phyloP scores from a whole-genome alignment of 352 stramenopile species.

The Globisporangium nagaii region DNA sequence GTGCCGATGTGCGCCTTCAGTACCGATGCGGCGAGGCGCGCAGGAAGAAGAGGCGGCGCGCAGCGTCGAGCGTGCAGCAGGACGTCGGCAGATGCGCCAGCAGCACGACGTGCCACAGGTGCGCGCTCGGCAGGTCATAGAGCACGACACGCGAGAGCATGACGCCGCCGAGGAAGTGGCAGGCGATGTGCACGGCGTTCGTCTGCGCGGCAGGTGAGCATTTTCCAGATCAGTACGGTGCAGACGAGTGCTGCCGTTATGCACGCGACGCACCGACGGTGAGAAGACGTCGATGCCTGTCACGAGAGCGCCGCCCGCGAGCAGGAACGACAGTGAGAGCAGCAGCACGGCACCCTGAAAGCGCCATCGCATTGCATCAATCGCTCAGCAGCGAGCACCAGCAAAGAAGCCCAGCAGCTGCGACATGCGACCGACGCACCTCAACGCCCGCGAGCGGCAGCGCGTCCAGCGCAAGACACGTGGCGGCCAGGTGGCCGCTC shows the following conservation, averaged over 20 bases:
- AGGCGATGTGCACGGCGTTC: constrained; percentile 41
- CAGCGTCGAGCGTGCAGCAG: constrained; percentile 24
- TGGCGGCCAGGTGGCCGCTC: constrained; percentile 50
- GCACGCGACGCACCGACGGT: constrained; percentile 21
- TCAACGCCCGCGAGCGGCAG: constrained; percentile 2
- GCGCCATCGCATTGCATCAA: neutral
- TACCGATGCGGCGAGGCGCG: constrained; percentile 16
- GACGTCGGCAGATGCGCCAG: constrained; percentile 25
- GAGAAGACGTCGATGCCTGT: constrained; percentile 49
- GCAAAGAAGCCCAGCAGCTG: neutral
- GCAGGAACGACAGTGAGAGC: constrained; percentile 32
- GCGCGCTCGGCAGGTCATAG: constrained; percentile 24
- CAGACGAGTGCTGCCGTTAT: too few relatives aligned
- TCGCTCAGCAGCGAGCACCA: neutral
- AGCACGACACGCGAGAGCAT: constrained; percentile 50
- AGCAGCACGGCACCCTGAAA: constrained; percentile 22
- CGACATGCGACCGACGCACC: neutral
- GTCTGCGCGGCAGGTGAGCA: constrained; percentile 19
- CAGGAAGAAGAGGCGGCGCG: constrained; percentile 26
- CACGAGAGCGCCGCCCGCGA: constrained; percentile 31
- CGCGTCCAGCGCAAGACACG: constrained; percentile 23
- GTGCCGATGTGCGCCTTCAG: neutral
- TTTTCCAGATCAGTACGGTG: neutral
- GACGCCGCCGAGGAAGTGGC: constrained; percentile 62
- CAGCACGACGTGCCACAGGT: constrained; percentile 49